These are phyloP conservation scores for Kwoniella sp. DNA, from an alignment of 768 basidiomycete genomes.

Conservation along the genomic window DNA sequence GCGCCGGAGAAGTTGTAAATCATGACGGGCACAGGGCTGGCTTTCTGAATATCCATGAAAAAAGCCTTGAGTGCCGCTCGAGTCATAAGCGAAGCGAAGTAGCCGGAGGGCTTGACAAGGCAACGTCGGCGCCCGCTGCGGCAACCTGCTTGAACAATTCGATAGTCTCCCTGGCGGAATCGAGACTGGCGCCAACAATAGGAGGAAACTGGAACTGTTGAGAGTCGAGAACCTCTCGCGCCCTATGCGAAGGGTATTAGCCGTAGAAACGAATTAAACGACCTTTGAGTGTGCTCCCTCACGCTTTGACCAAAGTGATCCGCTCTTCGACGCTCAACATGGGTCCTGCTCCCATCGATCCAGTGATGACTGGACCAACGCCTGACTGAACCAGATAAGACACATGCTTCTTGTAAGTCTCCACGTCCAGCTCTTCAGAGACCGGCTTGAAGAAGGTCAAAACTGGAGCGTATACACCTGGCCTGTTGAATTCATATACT, in stretches of 20 bases:
- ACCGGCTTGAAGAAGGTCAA: constrained; percentile 72
- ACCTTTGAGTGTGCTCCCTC: no score
- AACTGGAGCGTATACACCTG: constrained; percentile 75
- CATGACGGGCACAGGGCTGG: constrained; percentile 78
- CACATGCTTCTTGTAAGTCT: constrained; percentile 67
- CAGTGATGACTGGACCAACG: constrained; percentile 67
- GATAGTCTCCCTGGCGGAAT: constrained; percentile 77
- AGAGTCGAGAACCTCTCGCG: constrained; percentile 68
- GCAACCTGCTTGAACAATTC: constrained; percentile 72
- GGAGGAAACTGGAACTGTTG: constrained; percentile 67
- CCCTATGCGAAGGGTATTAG: constrained; percentile 30
- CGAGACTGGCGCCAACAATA: constrained; percentile 77
- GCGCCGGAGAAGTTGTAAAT: constrained; percentile 87
- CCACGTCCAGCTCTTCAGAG: constrained; percentile 60
- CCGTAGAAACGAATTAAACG: no score
- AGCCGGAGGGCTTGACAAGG: constrained; percentile 78
- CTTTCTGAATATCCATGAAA: constrained; percentile 70
- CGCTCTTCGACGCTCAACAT: constrained; percentile 69
- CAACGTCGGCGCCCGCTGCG: constrained; percentile 81
- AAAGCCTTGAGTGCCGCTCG: constrained; percentile 70
- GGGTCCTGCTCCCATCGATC: constrained; percentile 70
- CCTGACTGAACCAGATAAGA: constrained; percentile 65
- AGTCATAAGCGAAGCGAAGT: constrained; percentile 72
- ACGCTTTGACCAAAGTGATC: constrained; percentile 62
- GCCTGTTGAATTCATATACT: neutral